These are phyloP conservation scores for Astrocystis sublimbata DNA, from an alignment of 495 filamentous ascomycete species.

Conservation along the genomic window DNA sequence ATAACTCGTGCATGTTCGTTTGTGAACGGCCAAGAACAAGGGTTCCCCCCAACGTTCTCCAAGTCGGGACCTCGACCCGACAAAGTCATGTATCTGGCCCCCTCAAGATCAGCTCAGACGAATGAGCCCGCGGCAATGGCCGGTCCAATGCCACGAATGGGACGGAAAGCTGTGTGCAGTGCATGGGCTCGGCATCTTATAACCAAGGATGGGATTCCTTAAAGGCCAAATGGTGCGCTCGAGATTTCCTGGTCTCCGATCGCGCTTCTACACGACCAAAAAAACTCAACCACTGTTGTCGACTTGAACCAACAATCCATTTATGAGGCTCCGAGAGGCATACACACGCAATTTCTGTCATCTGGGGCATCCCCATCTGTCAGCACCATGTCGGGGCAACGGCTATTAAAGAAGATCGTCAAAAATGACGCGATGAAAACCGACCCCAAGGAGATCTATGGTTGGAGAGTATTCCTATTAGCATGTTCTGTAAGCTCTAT, in stretches of 20 bases:
- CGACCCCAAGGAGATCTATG: slow-evolving; percentile 76
- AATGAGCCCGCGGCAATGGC: not conserved
- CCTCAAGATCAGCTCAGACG: not conserved
- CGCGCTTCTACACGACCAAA: not conserved
- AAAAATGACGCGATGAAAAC: slow-evolving; percentile 77
- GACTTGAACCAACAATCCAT: not conserved
- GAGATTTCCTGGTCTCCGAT: not conserved
- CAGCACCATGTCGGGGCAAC: slow-evolving; percentile 30
- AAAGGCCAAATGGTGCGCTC: slow-evolving; percentile 4
- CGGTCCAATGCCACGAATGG: not conserved
- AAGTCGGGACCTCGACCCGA: not conserved
- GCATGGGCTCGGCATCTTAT: slow-evolving; percentile 2
- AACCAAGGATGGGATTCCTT: not conserved
- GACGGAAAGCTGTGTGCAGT: not conserved
- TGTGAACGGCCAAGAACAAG: not conserved
- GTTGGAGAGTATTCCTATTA: slow-evolving; percentile 70
- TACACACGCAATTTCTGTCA: not conserved
- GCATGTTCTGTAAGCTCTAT: slow-evolving; percentile 60
- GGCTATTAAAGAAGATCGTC: slow-evolving; percentile 63
- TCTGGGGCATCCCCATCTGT: not conserved
- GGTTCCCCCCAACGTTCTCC: not conserved
- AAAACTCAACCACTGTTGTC: not conserved
- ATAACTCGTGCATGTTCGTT: slow-evolving; percentile 14
- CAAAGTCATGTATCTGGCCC: slow-evolving; percentile 4
- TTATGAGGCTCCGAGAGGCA: not conserved